Evolutionary conservation across 257 asterid genomes (phyloP), one percentile per base, ranked within the genome.

Genomic region (Solanum dulcamara): DNA sequence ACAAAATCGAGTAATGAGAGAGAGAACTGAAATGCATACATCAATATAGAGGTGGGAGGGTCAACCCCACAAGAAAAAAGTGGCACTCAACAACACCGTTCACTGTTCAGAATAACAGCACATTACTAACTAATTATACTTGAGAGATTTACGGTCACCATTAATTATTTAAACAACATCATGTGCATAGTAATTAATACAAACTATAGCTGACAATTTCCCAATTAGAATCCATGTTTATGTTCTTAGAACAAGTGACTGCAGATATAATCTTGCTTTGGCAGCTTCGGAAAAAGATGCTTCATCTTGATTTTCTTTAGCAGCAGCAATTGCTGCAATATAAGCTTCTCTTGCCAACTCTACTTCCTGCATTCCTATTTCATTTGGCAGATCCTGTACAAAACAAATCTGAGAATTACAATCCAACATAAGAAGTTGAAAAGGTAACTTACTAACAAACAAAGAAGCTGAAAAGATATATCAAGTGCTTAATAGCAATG

Each of bases 291-390:
- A 92, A 81, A 94, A 46, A 55, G 99, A 94, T 89, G 88, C 92
- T 80, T 93, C 95, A 10, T 94, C 97, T 88, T 86, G 95, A 83
- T 88, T 92, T 87, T 90, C 95, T 89, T 92, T 96, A 67, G 96
- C 96, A 84, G 92, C 91, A 4, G 93, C 91, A 89, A 96, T 91
- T 57, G 98, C 97, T 66, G 88, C 86, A 72, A 88, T 81, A 86
- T 96, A 96, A 22, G 97, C 95, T 90, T 89, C 97, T 86, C 93
- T 89, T 82, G 99, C 97, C 51, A 88, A 91, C 90, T 96, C 97
- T 88, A 96, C 28, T 79, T 89, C 87, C 90, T 91, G 89, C 91
- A 89, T 86, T 88, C 90, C 94, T 50, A 84, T 79, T 79, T 93
- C 97, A 84, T 85, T 60, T 37, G 87, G 62, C 68, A 67, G 84